Percentiles rank a stretch among this genome's conserved stretches.
Conservation (phyloP, 2,329 filamentous ascomycete genomes). For the Pseudocercospora fuligena region DNA sequence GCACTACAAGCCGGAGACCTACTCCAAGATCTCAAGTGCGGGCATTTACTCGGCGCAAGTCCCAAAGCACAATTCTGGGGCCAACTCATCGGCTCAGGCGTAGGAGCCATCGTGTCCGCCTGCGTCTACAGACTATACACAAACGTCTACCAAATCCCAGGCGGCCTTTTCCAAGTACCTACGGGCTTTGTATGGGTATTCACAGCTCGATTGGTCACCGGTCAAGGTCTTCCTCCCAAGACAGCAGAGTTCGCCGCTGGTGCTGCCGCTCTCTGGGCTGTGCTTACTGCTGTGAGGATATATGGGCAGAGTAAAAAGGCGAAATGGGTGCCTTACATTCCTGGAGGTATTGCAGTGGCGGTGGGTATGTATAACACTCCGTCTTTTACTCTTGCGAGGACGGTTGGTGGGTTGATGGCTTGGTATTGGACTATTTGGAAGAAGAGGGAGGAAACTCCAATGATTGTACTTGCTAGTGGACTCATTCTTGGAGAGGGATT, state of each 20-base stretch:
- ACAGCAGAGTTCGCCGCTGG: conserved; percentile 78
- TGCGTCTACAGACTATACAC: conserved; percentile 90
- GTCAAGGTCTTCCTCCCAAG: conserved; percentile 82
- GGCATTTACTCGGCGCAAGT: conserved; percentile 87
- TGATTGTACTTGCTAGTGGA: conserved; percentile 88
- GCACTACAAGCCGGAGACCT: conserved; percentile 94
- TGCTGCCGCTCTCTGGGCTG: conserved; percentile 74
- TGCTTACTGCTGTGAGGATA: conserved; percentile 73
- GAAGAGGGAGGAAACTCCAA: conserved; percentile 67
- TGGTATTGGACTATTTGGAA: conserved; percentile 74
- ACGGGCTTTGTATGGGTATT: conserved; percentile 98
- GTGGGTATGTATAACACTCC: conserved; percentile 99
- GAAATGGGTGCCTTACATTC: conserved; percentile 75
- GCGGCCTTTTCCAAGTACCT: conserved; percentile 88
- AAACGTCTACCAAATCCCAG: conserved; percentile 84
- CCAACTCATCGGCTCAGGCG: conserved; percentile 86
- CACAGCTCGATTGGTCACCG: conserved; percentile 89
- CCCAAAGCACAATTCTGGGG: conserved; percentile 97
- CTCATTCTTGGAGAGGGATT: conserved; percentile 92
- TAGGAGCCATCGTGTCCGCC: conserved; percentile 84
- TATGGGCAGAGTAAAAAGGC: conserved; percentile 48
- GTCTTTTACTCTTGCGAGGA: conserved; percentile 88
- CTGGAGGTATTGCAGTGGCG: conserved; percentile 93
- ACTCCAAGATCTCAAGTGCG: conserved; percentile 96
- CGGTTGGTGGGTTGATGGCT: conserved; percentile 75